phyloP scores from a whole-genome alignment of 495 filamentous ascomycete genomes.

The Penicillium crystallinum region DNA sequence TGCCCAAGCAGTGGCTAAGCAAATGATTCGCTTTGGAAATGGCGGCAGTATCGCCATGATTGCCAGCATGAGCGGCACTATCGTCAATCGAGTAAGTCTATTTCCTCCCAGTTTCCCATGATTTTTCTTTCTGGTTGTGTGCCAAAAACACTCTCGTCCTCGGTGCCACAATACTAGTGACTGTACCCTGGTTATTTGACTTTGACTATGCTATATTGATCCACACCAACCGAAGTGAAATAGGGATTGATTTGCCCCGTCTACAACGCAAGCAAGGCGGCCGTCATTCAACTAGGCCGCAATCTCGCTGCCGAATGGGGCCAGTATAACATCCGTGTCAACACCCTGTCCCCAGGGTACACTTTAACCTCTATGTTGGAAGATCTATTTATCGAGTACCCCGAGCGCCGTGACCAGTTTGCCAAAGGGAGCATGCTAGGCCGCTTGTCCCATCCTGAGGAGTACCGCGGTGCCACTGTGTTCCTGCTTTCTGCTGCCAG shows the following conservation, averaged over 20 bases:
- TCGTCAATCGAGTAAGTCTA: no score
- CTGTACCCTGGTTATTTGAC: no score
- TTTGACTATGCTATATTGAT: neutral
- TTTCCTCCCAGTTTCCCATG: no score
- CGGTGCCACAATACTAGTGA: no score
- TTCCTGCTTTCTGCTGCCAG: slow-evolving; percentile 42
- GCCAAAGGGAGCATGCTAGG: slow-evolving; percentile 33
- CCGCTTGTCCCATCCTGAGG: slow-evolving; percentile 35
- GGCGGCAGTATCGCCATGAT: slow-evolving; percentile 64
- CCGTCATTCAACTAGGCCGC: slow-evolving; percentile 58
- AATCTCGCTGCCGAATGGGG: slow-evolving; percentile 65
- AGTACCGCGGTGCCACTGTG: slow-evolving; percentile 39
- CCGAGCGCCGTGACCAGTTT: slow-evolving; percentile 49
- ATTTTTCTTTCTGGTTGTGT: no score
- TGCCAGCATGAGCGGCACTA: slow-evolving; percentile 56
- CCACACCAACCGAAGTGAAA: neutral
- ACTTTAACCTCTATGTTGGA: slow-evolving; percentile 38
- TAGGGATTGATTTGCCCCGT: slow-evolving; percentile 56
- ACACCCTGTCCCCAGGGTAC: slow-evolving; percentile 46
- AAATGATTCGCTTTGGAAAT: neutral
- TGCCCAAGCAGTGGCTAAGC: neutral
- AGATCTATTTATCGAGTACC: slow-evolving; percentile 44
- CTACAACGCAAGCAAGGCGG: slow-evolving; percentile 65
- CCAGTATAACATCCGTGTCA: slow-evolving; percentile 30
- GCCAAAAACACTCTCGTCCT: no score